phyloP scores from a whole-genome alignment of 1,284 basidiomycete species.

The Puccinia novopanici region DNA sequence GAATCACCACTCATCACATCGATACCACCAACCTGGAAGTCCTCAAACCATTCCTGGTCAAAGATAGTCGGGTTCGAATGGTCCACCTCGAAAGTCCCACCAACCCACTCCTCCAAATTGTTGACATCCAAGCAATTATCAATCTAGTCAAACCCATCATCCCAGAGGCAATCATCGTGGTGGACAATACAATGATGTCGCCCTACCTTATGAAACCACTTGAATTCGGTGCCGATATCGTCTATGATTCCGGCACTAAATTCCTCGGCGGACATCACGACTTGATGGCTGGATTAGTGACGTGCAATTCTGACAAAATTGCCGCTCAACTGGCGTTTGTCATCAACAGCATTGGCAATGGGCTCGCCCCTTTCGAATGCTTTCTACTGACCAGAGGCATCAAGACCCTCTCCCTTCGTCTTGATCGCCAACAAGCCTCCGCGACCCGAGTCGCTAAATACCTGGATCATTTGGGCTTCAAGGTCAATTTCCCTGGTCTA shows the following conservation, averaged over 20 bases:
- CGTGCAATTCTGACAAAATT: conserved; percentile 86
- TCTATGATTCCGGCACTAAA: conserved; percentile 97
- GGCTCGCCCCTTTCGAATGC: conserved; percentile 88
- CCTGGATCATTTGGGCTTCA: conserved; percentile 82
- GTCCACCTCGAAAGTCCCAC: conserved; percentile 96
- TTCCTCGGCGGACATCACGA: conserved; percentile 98
- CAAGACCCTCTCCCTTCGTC: conserved; percentile 94
- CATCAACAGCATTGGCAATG: conserved; percentile 97
- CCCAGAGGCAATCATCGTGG: conserved; percentile 78
- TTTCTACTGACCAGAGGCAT: conserved; percentile 93
- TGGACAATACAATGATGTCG: conserved; percentile 99
- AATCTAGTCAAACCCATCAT: conserved; percentile 77
- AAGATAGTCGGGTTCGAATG: conserved; percentile 74
- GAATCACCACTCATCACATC: conserved; percentile 87
- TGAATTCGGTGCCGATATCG: conserved; percentile 92
- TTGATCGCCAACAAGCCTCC: conserved; percentile 89
- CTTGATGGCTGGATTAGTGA: conserved; percentile 94
- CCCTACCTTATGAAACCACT: conserved; percentile 95
- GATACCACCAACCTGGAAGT: conserved; percentile 79
- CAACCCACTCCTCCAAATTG: conserved; percentile 94
- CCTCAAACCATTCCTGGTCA: conserved; percentile 69
- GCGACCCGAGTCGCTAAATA: conserved; percentile 83
- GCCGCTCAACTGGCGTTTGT: conserved; percentile 86
- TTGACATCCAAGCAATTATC: conserved; percentile 80
- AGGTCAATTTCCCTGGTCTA: conserved; percentile 91